Base-by-base conservation (phyloP, 176 grass and related monocot genomes). In the Typha latifolia region DNA sequence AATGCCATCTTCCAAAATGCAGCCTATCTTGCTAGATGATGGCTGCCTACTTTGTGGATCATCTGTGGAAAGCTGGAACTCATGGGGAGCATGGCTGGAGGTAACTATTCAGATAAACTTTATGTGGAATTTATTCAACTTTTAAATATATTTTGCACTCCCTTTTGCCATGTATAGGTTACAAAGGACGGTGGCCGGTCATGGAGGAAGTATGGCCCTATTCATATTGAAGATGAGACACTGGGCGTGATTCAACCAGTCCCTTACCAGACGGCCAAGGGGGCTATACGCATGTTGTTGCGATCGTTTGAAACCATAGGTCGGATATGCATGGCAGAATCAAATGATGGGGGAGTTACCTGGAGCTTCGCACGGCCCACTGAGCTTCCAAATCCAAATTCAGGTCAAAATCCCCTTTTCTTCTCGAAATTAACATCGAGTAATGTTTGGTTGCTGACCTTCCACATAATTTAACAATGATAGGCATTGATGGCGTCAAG, bases 1-100 rank as follows among this genome's bases (percentile, higher is more conserved):
- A 32, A 19, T 27, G 34, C 18, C 32, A 32, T 66, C 1, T 20
- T 68, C 31, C 32, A 31, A 12, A 1, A 12, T 72, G 70, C 70
- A 97, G 88, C 94, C 94, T 66, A 86, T 90, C 68, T 75, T 97
- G 81, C 83, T 97, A 73, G 81, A 92, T 70, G 88, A 92, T 69
- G 88, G 85, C 7, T 72, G 73, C 32, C 76, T 97, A 48, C 74
- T 92, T 5, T 97, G 94, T 57, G 94, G 94, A 51, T 97, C 94
- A 49, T 97, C 94, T 4, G 89, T 97, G 64, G 94, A 97, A 84
- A 97, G 94, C 72, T 97, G 94, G 94, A 97, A 97, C 49, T 97
- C 94, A 19, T 97, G 94, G 94, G 94, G 94, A 64, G 81, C 94
- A 68, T 97, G 94, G 94, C 69, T 97, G 27, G 89, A 97, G 88